A percentile compares a stretch with the other conserved stretches of the same genome.
These are phyloP conservation scores for Lentinus polychrous DNA, from an alignment of 1,284 basidiomycete species.

Conservation along the genomic window DNA sequence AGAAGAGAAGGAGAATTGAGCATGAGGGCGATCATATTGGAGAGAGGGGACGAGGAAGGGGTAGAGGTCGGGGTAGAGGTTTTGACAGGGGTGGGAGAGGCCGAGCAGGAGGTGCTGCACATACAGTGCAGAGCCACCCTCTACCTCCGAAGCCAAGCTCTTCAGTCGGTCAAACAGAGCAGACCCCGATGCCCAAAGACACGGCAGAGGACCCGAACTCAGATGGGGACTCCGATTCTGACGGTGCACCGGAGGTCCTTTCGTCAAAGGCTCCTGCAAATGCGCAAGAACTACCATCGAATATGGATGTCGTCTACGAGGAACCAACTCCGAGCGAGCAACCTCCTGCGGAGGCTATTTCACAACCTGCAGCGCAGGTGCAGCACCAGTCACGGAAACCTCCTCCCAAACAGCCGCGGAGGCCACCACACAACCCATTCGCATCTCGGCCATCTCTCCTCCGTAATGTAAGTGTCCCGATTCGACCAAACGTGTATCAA, in stretches of 20 bases:
- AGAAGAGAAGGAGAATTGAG: slow-evolving; percentile 25
- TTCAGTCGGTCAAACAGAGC: background rate
- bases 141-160: background rate
- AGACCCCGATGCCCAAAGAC: background rate
- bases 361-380: background rate
- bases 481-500: background rate
- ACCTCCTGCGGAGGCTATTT: background rate
- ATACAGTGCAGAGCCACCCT: background rate
- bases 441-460: slow-evolving; percentile 60
- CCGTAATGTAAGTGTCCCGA: slow-evolving; percentile 53
- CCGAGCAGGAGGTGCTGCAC: slow-evolving; percentile 3
- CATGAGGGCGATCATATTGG: slow-evolving; percentile 18
- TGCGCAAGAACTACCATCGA: slow-evolving; percentile 5
- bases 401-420: slow-evolving; percentile 43
- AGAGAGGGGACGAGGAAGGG: slow-evolving; percentile 26
- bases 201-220: slow-evolving; percentile 1
- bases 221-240: slow-evolving; percentile 26
- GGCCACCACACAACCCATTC: slow-evolving; percentile 60
- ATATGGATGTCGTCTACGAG: slow-evolving; percentile 8
- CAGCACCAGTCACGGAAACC: slow-evolving; percentile 17
- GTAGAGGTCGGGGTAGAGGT: slow-evolving; percentile 29
- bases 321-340: slow-evolving; percentile 6
- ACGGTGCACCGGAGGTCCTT: slow-evolving; percentile 50
- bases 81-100: slow-evolving; percentile 27
- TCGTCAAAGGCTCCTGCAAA: slow-evolving; percentile 46